Evolutionary conservation across 179 eudicot genomes (phyloP).

Genomic region (Beta corolliflora): DNA sequence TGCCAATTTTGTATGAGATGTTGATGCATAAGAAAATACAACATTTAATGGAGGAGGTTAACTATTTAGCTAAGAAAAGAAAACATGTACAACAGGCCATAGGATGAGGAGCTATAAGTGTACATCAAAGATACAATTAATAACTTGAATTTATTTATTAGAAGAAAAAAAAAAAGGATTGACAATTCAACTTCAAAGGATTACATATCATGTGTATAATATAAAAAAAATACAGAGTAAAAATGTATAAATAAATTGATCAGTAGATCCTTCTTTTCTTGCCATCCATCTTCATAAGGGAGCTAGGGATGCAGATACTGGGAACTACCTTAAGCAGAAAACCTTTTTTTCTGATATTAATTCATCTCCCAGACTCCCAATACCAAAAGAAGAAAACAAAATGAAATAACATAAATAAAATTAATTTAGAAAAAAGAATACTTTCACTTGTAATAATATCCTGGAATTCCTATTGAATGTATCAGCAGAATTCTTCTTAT

Average conservation of each 20-base stretch:
- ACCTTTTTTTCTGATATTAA: slow-evolving; percentile 27
- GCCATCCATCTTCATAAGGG: slow-evolving; percentile 22
- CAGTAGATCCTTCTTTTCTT: slow-evolving; percentile 18
- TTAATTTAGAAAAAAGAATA: slow-evolving; percentile 25
- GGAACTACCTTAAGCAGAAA: slow-evolving; percentile 32
- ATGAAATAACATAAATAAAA: slow-evolving; percentile 12
- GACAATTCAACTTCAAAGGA: slow-evolving; percentile 8
- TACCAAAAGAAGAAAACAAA: slow-evolving; percentile 35
- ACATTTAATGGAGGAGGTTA: not conserved
- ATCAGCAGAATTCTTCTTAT: slow-evolving; percentile 29
- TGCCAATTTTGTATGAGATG: too few species aligned
- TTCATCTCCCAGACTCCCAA: slow-evolving; percentile 42
- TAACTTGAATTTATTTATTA: slow-evolving; percentile 7
- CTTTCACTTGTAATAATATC: slow-evolving; percentile 20
- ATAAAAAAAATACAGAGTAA: slow-evolving; percentile 4
- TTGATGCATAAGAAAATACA: too few species aligned
- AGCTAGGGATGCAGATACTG: slow-evolving; percentile 39
- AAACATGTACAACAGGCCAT: not conserved
- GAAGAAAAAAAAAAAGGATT: not conserved
- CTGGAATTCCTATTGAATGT: slow-evolving; percentile 27
- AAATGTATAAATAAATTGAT: slow-evolving; percentile 31
- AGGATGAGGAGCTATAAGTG: too few species aligned
- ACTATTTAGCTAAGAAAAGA: not conserved
- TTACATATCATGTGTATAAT: slow-evolving; percentile 1
- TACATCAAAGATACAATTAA: not conserved